Conservation (phyloP, 2,329 filamentous ascomycete species). For the Colletotrichum spinosum region DNA sequence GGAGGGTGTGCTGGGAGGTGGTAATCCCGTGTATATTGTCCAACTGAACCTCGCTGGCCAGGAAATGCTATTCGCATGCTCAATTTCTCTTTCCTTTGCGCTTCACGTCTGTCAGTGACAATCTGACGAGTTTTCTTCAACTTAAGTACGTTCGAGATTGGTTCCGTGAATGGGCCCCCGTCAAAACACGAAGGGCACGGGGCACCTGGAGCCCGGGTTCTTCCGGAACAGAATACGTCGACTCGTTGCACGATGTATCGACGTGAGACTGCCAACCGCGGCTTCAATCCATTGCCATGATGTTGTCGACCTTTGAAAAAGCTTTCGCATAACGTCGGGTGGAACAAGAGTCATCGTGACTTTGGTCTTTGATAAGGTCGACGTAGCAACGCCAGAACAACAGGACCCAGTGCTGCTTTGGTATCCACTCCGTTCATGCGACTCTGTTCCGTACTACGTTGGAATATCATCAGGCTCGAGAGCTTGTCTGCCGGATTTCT, state of each 20-base stretch:
- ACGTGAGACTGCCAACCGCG: neutral
- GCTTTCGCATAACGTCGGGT: neutral
- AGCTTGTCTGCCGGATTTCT: too few species aligned
- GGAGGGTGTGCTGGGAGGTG: constrained; percentile 38
- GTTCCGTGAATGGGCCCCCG: neutral
- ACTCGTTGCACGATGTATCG: too few species aligned
- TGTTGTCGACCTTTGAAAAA: neutral
- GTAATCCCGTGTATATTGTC: constrained; percentile 54
- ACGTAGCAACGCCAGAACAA: neutral
- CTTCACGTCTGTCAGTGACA: too few species aligned
- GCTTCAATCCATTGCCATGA: neutral
- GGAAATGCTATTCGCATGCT: constrained; percentile 36
- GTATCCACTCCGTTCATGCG: too few species aligned
- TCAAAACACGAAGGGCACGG: neutral
- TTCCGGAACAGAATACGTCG: constrained; percentile 1
- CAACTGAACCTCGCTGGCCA: constrained; percentile 37
- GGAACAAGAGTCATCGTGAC: constrained; percentile 5
- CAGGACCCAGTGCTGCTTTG: too few species aligned
- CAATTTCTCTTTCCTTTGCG: neutral
- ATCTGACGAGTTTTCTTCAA: too few species aligned
- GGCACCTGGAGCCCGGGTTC: constrained; percentile 19
- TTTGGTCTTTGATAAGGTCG: neutral
- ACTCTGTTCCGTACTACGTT: too few species aligned
- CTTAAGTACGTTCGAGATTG: neutral
- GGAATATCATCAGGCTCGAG: too few species aligned